Conservation (phyloP, 768 basidiomycete species). For the Lactarius sanguifluus region DNA sequence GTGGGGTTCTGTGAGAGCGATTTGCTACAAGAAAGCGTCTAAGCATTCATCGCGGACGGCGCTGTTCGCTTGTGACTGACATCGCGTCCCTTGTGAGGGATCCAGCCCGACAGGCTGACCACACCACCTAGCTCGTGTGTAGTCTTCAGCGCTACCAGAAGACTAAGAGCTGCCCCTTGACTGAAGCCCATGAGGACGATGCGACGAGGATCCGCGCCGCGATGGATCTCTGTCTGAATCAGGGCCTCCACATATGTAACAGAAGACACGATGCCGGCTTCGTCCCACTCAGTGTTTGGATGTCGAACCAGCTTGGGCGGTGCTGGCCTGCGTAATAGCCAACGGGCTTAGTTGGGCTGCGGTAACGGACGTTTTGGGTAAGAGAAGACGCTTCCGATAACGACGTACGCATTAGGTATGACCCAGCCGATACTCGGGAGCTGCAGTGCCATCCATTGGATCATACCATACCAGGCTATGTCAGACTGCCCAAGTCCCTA, state of each 20-base stretch:
- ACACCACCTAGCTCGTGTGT: constrained; percentile 46
- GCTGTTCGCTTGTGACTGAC: constrained; percentile 31
- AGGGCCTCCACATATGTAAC: constrained; percentile 40
- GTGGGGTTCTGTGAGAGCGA: constrained; percentile 37
- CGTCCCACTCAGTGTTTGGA: constrained; percentile 42
- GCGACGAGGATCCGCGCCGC: constrained; percentile 38
- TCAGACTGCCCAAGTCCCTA: constrained; percentile 45
- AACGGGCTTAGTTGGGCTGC: constrained; percentile 37
- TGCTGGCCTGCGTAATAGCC: constrained; percentile 34
- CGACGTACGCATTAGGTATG: constrained; percentile 45
- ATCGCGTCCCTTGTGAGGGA: constrained; percentile 40
- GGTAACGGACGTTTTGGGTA: neutral
- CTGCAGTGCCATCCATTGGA: constrained; percentile 38
- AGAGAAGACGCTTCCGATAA: neutral
- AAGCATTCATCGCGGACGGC: neutral
- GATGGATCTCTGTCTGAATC: constrained; percentile 41
- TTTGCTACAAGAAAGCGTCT: constrained; percentile 32
- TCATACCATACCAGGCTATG: constrained; percentile 39
- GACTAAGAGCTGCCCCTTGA: constrained; percentile 44
- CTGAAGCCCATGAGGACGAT: constrained; percentile 47
- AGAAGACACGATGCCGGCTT: constrained; percentile 38
- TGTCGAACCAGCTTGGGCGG: constrained; percentile 47
- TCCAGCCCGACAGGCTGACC: constrained; percentile 48
- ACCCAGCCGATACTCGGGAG: constrained; percentile 46
- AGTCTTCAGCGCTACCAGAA: constrained; percentile 43